Evolutionary conservation across 257 asterid genomes (phyloP).

Genomic region (Fraxinus excelsior): DNA sequence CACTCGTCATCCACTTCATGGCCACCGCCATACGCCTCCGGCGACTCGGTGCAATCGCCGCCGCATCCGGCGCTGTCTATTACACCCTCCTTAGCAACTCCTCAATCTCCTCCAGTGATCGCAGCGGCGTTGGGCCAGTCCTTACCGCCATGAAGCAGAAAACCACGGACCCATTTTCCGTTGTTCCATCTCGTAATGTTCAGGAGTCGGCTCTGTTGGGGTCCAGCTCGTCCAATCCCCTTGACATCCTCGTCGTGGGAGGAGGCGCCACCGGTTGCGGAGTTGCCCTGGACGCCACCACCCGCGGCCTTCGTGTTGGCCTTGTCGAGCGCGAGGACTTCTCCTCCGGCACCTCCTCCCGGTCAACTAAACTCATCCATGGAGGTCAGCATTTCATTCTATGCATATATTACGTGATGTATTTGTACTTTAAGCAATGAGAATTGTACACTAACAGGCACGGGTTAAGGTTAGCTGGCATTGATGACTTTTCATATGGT

Average conservation of each 20-base stretch:
- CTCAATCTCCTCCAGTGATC: constrained; percentile 66
- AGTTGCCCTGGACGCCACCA: constrained; percentile 85
- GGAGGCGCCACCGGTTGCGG: constrained; percentile 99
- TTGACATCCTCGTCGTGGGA: constrained; percentile 85
- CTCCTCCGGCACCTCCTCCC: constrained; percentile 90
- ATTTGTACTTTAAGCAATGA: constrained; percentile 34
- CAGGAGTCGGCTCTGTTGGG: constrained; percentile 80
- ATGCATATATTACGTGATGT: constrained; percentile 9
- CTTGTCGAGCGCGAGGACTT: constrained; percentile 95
- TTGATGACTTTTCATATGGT: constrained; percentile 16
- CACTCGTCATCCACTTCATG: constrained; percentile 32
- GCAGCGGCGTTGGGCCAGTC: constrained; percentile 43
- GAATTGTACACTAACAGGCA: constrained; percentile 27
- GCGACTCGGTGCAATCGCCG: constrained; percentile 69
- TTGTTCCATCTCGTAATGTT: constrained; percentile 61
- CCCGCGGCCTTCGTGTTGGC: constrained; percentile 99
- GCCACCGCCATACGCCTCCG: constrained; percentile 74
- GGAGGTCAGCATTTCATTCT: constrained; percentile 65
- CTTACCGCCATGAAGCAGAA: constrained; percentile 43
- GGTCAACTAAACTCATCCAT: constrained; percentile 95
- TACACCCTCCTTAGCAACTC: constrained; percentile 52
- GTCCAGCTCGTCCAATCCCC: constrained; percentile 66
- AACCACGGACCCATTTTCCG: constrained; percentile 64
- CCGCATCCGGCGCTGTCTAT: constrained; percentile 62
- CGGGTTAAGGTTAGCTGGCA: constrained; percentile 26